Evolutionary conservation across 495 filamentous ascomycete species (phyloP), one percentile per base, ranked within the genome.

Genomic region (Antarctomyces pellizariae): DNA sequence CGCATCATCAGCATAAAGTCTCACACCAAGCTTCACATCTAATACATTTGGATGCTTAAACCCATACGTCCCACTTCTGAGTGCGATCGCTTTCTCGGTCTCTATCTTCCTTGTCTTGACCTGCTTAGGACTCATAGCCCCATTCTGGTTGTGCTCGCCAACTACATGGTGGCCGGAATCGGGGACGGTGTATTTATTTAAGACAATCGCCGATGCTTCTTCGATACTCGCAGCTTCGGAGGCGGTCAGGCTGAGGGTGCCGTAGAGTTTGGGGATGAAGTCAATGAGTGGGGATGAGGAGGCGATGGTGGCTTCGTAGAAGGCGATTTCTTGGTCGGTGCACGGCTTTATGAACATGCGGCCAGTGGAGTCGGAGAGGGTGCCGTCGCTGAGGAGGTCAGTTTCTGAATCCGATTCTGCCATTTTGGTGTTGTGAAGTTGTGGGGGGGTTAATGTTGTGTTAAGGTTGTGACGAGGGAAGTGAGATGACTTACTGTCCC

Each of bases 301-400:
- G 18, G 57, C 38, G 5, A 48, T 39, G 20, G 70, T 68, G 14
- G 71, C 65, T 49, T 93, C 71, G 63, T 99, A 99, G 52, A 99
- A 99, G 14, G 67, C 64, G 32, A 92, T 67, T 52, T 99, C 86
- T 31, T 67, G 62, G 22, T 63, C 47, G 4, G 78, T 90, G 50
- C 86, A 93, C 16, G 86, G 86, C 50, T 99, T 99, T 46, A 93
- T 77, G 43, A 99, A 71, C 10, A 93, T 56, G 30, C 74, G 63
- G 41, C 86, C 86, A 26, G 76, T 71, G 28, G 59, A 52, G 41
- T 91, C 80, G 44, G 72, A 82, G 35, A 90, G 67, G 23, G 91
- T 82, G 36, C 86, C 86, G 24, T 86, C 83, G 50, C 83, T 95
- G 47, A 29, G 33, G 22, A 26, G 35, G 28, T 48, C 24, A 49